Base-by-base conservation (phyloP, 140 eudicot genomes). In the Cichorium intybus region DNA sequence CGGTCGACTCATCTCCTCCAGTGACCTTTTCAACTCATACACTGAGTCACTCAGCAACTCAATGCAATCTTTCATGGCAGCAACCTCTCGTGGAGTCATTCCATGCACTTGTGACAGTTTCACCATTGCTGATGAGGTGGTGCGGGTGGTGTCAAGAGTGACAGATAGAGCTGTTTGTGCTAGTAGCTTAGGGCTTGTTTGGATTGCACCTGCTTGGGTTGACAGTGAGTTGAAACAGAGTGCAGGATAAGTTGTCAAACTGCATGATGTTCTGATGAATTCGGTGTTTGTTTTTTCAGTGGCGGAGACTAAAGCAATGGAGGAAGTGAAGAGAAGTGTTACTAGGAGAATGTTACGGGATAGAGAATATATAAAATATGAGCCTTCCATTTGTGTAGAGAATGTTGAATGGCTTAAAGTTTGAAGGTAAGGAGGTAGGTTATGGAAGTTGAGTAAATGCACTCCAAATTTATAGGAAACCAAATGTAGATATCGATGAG, bases 221-320 rank as follows among this genome's bases (percentile, higher is more conserved):
- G 82, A 71, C 11, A 79, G 77, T 10, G 88, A 82, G 68, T 56
- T 56, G 68, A 70, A 68, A 63, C 89, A 82, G 4, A 82, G 79
- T 20, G 54, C 67, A n/a, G 84, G 88, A 67, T 75, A 82, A 21
- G 51, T 61, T 53, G 84, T 78, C 33, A 60, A 46, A 58, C 65
- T 27, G 64, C 88, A 82, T 4, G 88, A 70, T 24, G 77, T 62
- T 75, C 74, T 75, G 24, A 78, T 71, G 68, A 79, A 79, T 39
- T 79, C 73, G 4, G 34, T 31, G 14, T 22, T 69, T 31, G 83
- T 63, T 37, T 60, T 37, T 4, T 56, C 48, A 23, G 55, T 23
- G 49, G 73, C 79, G 0, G 52, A 21, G 56, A 57, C 74, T 21
- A 57, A 69, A 62, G 8, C 41, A 47, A 64, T 11, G 43, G 54